Conservation (phyloP, 805 yeast genomes). For the Ogataea salicorniae region DNA sequence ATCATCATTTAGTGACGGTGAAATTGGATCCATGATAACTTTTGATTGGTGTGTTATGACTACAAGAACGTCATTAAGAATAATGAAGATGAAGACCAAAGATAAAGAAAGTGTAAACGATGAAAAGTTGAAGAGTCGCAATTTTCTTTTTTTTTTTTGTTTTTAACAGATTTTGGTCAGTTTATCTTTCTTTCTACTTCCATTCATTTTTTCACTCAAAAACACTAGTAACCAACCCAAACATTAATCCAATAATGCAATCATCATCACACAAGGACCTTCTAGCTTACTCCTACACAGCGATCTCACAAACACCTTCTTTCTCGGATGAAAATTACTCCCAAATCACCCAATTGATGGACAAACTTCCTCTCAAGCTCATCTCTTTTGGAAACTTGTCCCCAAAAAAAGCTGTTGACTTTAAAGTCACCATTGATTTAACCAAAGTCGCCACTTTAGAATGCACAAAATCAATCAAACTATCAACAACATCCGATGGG, state of each 20-base stretch:
- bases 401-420: slow-evolving; percentile 37
- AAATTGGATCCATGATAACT: slow-evolving; percentile 21
- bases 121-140: too few species aligned
- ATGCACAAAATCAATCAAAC: background rate
- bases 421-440: slow-evolving; percentile 21
- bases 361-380: slow-evolving; percentile 28
- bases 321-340: slow-evolving; percentile 19
- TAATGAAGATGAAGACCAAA: too few species aligned
- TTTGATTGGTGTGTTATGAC: too few species aligned
- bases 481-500: too few species aligned
- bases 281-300: slow-evolving; percentile 16
- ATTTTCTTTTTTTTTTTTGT: too few species aligned
- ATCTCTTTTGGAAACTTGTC: slow-evolving; percentile 27
- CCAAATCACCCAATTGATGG: slow-evolving; percentile 23
- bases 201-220: too few species aligned
- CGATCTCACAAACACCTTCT: slow-evolving; percentile 22
- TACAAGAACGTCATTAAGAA: too few species aligned
- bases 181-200: too few species aligned
- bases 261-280: background rate
- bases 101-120: too few species aligned
- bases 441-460: slow-evolving; percentile 5
- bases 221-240: background rate
- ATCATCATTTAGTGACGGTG: slow-evolving; percentile 19
- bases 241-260: background rate
- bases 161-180: too few species aligned